Evolutionary conservation across 495 filamentous ascomycete genomes (phyloP).

Genomic region (Penicillium cosmopolitanum): DNA sequence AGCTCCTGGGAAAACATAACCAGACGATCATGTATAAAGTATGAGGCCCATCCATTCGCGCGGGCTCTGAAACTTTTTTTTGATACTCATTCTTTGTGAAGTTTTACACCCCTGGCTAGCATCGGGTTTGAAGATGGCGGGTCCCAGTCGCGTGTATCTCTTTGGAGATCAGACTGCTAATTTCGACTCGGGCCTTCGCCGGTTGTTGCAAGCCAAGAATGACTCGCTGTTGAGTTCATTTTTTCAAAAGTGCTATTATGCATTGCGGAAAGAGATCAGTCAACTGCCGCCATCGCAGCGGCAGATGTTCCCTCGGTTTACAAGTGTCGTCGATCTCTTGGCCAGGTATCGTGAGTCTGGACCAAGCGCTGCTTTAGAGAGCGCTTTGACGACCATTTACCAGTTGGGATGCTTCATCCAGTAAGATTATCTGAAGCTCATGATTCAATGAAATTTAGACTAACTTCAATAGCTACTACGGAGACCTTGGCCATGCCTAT

Average conservation of each 20-base stretch:
- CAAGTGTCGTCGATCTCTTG: conserved; percentile 69
- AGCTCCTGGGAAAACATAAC: conserved; percentile 7
- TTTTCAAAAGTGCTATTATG: conserved; percentile 62
- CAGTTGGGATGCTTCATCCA: conserved; percentile 78
- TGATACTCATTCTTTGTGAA: conserved; percentile 17
- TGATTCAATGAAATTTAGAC: not conserved
- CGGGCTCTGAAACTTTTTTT: conserved; percentile 3
- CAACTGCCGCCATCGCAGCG: conserved; percentile 62
- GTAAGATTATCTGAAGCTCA: conserved; percentile 47
- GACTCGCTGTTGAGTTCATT: conserved; percentile 68
- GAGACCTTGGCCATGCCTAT: conserved; percentile 57
- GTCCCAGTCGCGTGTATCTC: conserved; percentile 46
- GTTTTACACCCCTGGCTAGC: conserved; percentile 15
- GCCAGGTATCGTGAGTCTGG: conserved; percentile 64
- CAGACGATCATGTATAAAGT: conserved; percentile 27
- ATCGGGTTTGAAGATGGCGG: conserved; percentile 36
- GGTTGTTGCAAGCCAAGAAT: conserved; percentile 64
- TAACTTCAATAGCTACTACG: conserved; percentile 40
- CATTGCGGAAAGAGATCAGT: conserved; percentile 66
- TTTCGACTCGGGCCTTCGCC: conserved; percentile 66
- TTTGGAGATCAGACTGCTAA: conserved; percentile 84
- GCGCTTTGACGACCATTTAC: conserved; percentile 68
- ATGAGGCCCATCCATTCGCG: conserved; percentile 15
- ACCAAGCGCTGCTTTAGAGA: conserved; percentile 64
- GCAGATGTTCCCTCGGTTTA: conserved; percentile 67